These are phyloP conservation scores for Calonectria henricotiae DNA, from an alignment of 2,329 filamentous ascomycete genomes.

Conservation along the genomic window DNA sequence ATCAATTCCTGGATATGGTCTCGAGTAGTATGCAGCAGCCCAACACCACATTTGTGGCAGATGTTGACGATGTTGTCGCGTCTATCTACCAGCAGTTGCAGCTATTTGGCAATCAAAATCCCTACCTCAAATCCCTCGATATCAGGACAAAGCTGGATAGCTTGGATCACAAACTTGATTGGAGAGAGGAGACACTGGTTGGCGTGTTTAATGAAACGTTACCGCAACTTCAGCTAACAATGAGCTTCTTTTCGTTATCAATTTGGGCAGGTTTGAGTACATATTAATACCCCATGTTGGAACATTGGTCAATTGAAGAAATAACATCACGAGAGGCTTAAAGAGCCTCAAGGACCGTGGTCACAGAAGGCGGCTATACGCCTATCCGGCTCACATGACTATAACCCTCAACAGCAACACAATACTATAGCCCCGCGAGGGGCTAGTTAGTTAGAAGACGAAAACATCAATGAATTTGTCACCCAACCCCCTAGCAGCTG, in stretches of 20 bases:
- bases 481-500: no score
- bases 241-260: conserved; percentile 14
- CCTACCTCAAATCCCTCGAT: not conserved
- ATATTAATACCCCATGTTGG: no score
- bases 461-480: no score
- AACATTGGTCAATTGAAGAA: no score
- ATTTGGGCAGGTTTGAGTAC: conserved; percentile 19
- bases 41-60: conserved; percentile 6
- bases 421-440: no score
- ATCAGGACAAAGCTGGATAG: not conserved
- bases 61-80: conserved; percentile 11
- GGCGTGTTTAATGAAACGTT: conserved; percentile 2
- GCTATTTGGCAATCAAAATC: not conserved
- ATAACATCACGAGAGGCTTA: no score
- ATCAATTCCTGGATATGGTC: not conserved
- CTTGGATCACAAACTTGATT: not conserved
- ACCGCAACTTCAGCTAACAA: conserved; percentile 7
- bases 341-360: no score
- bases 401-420: no score
- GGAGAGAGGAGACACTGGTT: conserved; percentile 1
- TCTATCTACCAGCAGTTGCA: conserved; percentile 21
- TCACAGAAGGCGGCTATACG: no score
- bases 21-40: not conserved
- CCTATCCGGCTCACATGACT: no score
- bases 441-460: no score